Conservation (phyloP, 208 protist genomes). For the Blastocrithidia nonstop region DNA sequence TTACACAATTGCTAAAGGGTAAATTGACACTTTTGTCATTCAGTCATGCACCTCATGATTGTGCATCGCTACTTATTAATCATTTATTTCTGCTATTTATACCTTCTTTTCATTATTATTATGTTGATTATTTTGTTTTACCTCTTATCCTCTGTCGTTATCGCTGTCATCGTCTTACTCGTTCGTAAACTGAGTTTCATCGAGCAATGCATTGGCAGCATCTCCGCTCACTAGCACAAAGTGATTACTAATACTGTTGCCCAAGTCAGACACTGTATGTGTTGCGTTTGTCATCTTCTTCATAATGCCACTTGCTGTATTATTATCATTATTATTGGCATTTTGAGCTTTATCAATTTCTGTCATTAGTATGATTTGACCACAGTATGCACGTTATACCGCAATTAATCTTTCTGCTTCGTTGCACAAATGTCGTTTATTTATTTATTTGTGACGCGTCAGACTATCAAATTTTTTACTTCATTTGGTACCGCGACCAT, state of each 20-base stretch:
- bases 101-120: not conserved
- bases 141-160: constrained; percentile 7
- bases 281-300: no score
- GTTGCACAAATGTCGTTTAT: no score
- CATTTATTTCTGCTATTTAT: no score
- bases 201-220: constrained; percentile 15
- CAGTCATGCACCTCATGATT: not conserved
- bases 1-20: constrained; percentile 6
- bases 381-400: constrained; percentile 24
- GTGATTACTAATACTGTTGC: constrained; percentile 32
- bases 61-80: no score
- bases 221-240: constrained; percentile 33
- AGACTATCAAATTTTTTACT: no score
- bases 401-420: constrained; percentile 29
- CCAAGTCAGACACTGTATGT: no score
- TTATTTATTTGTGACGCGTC: no score
- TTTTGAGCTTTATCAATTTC: constrained; percentile 20
- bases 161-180: not conserved
- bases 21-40: not conserved
- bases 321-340: no score
- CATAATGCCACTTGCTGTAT: no score
- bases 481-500: no score
- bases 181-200: constrained; percentile 10
- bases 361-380: constrained; percentile 53
- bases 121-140: no score